Percentiles rank a stretch among this genome's conserved stretches.
phyloP scores from a whole-genome alignment of 345 rosid species.

The Eucalyptus polybractea region DNA sequence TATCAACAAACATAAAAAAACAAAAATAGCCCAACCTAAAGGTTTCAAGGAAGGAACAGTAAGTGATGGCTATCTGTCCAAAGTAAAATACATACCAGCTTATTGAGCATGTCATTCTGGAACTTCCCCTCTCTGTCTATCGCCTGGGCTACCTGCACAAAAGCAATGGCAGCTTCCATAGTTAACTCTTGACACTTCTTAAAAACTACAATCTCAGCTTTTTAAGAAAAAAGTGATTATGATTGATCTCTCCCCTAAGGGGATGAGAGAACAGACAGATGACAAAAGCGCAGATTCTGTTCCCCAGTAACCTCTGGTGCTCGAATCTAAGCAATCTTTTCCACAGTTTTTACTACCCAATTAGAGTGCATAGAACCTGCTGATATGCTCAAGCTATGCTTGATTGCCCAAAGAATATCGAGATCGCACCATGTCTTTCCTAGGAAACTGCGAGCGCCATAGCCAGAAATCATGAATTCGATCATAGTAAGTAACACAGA shows the following conservation, averaged over 20 bases:
- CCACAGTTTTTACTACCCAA: not conserved
- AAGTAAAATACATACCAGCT: constrained; percentile 30
- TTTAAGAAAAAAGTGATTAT: not conserved
- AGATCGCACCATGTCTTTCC: not conserved
- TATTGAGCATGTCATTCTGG: constrained; percentile 64
- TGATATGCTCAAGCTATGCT: not conserved
- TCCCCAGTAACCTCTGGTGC: not conserved
- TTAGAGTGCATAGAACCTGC: not conserved
- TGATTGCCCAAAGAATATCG: not conserved
- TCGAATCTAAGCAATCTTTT: not conserved
- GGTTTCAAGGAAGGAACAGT: not conserved
- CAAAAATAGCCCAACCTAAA: not conserved
- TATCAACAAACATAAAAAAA: not conserved
- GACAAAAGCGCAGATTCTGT: not conserved
- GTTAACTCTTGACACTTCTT: not conserved
- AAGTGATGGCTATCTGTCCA: not conserved
- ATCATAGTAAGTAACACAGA: not conserved
- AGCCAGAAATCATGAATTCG: not conserved
- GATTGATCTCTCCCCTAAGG: not conserved
- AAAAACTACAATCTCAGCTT: not conserved
- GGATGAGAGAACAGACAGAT: not conserved
- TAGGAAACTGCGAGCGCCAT: not conserved
- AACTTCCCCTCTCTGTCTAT: constrained; percentile 58
- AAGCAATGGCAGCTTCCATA: not conserved
- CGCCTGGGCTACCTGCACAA: constrained; percentile 71